Base-by-base conservation (phyloP, 331 rosid species). In the Telfairia occidentalis region DNA sequence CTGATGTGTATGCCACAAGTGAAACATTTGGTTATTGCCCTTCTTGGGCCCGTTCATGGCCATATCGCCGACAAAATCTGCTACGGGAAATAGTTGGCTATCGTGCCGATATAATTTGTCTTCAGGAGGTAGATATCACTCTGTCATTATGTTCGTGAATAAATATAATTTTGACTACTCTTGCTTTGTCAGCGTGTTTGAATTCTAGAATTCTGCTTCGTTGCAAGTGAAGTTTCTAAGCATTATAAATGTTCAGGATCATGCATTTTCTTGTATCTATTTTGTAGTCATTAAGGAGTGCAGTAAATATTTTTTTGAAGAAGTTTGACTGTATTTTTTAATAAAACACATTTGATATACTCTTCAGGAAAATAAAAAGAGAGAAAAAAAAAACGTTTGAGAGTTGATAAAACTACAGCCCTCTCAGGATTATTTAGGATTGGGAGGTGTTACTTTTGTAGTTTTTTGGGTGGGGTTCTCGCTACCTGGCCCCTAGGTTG, bases 41-140 rank as follows among this genome's bases (percentile, higher is more conserved):
- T 78, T 86, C 99, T 9, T 95, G 99, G 99, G 99, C 99, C 70
- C 97, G 92, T 71, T 92, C 97, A 34, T 95, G 99, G 99, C 90
- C 97, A 10, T 95, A 95, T 84, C 99, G 97, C 73, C 83, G 97
- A 61, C 97, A 95, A 85, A 92, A 92, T 87, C 77, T 95, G 82
- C 82, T 95, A 19, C 86, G 97, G 54, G 99, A 95, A 89, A 95
- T 95, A 79, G 91, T 95, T 81, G 91, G 92, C 53, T 95, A 95
- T 70, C 86, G 93, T 64, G 94, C 97, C 1, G 99, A 95, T 80
- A 90, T 95, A 77, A 90, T 95, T 76, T 95, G 99, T 84, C 97
- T 95, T 59, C 97, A 95, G 85, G 97, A 95, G 99, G 99, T 95
- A 87, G n/a, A 16, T 35, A 71, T 23, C 53, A 13, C 45, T 40